Evolutionary conservation across 75 land plant genomes (phyloP), one percentile per base, ranked within the genome.

Genomic region (Sequoia sempervirens): DNA sequence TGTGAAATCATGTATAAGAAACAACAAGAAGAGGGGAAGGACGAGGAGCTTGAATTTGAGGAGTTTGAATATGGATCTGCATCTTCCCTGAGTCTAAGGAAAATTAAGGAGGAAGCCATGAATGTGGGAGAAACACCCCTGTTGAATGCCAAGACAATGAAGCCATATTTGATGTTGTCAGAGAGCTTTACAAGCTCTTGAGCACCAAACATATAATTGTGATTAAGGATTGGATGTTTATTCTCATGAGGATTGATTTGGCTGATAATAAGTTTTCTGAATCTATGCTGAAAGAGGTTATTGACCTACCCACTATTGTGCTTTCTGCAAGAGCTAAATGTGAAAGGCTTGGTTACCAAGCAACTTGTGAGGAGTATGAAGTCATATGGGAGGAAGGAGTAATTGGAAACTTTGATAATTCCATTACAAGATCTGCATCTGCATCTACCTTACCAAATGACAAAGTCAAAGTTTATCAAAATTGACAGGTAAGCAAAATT

Each of bases 301-400:
- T 97, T 47, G 99, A 97, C 85, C 83, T 92, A 5, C 86, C 88
- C 4, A 97, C 93, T 72, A 61, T 84, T 97, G 82, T 86, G 61
- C 37, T 34, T 34, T 83, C 84, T 34, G 83, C 85, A 28, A 92
- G 87, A 80, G 85, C 82, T 74, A 87, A 86, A 83, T 97, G 97
- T 88, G 91, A 90, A 84, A 86, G 88, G 80, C 85, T 92, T 26
- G 98, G 99, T 5, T 88, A 89, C 82, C 84, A 87, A 15, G 52
- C 76, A 5, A 32, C 26, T 53, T 40, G 47, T 36, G 84, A 87
- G 18, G 92, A 91, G 47, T 93, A 96, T 50, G 98, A 91, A 32
- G 91, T 87, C 46, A 83, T 96, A 2, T 97, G 99, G 99, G 99
- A 94, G 84, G 97, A 96, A 30, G 98, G 94, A 46, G 80, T 82